Conservation (phyloP, 176 grass and related monocot genomes). For the Paspalum vaginatum region DNA sequence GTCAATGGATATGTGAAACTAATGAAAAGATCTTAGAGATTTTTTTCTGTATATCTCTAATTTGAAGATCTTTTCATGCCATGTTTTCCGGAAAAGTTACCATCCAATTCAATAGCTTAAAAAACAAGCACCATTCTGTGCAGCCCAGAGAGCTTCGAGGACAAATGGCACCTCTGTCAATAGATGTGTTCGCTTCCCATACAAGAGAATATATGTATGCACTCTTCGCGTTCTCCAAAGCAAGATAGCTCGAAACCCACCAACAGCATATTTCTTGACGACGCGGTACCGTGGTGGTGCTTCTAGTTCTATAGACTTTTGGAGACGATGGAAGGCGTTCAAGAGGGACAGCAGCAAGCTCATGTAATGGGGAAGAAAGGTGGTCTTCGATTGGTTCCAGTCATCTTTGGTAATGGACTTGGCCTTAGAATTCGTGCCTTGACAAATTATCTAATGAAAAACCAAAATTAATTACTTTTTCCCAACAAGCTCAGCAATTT, state of each 20-base stretch:
- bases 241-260: not conserved
- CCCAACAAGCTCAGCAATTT: not conserved
- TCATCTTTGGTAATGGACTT: slow-evolving; percentile 37
- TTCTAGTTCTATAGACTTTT: not conserved
- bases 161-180: slow-evolving; percentile 23
- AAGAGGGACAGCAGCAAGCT: not conserved
- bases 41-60: not conserved
- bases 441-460: not conserved
- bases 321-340: slow-evolving; percentile 16
- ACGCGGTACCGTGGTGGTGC: not conserved
- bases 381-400: slow-evolving; percentile 21
- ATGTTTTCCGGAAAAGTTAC: not conserved
- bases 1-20: not conserved
- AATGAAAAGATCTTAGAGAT: not conserved
- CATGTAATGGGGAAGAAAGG: not conserved
- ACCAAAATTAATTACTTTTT: too few relatives aligned
- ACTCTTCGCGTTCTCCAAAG: not conserved
- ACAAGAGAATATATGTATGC: not conserved
- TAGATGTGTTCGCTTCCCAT: not conserved
- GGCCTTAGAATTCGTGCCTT: not conserved
- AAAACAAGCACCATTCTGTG: not conserved
- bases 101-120: not conserved
- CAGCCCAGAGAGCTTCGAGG: not conserved
- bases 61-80: not conserved
- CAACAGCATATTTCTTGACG: not conserved